These are phyloP conservation scores for Scutellaria galericulata DNA, from an alignment of 257 asterid species.

Conservation along the genomic window DNA sequence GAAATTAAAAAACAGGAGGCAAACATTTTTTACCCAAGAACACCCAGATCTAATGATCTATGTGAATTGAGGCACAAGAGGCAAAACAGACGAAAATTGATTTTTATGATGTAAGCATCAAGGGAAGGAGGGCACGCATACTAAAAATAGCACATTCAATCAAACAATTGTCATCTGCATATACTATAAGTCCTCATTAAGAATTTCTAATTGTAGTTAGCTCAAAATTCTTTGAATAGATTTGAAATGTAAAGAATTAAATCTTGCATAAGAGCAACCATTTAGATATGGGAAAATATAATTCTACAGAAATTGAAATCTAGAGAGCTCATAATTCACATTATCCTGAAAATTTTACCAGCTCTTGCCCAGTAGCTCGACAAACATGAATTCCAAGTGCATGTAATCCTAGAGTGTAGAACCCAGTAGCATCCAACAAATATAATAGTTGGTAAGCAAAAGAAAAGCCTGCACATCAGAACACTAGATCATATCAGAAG, in stretches of 20 bases:
- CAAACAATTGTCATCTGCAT: conserved; percentile 22
- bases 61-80: conserved; percentile 3
- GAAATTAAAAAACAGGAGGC: neutral
- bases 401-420: conserved; percentile 85
- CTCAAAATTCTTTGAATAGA: conserved; percentile 23
- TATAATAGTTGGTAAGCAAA: conserved; percentile 95
- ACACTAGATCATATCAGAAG: conserved; percentile 37
- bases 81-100: neutral
- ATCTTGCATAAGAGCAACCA: neutral
- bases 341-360: conserved; percentile 56
- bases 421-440: conserved; percentile 96
- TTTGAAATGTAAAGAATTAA: neutral
- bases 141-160: conserved; percentile 1
- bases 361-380: conserved; percentile 98
- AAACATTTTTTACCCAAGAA: conserved; percentile 8
- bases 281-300: conserved; percentile 20
- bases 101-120: neutral
- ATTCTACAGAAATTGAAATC: conserved; percentile 19
- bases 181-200: conserved; percentile 19
- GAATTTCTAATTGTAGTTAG: conserved; percentile 6
- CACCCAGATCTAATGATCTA: neutral
- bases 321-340: conserved; percentile 24
- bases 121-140: neutral
- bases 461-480: conserved; percentile 68
- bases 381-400: conserved; percentile 94